phyloP scores from a whole-genome alignment of 306 rosid genomes.

The Biancaea sappan region DNA sequence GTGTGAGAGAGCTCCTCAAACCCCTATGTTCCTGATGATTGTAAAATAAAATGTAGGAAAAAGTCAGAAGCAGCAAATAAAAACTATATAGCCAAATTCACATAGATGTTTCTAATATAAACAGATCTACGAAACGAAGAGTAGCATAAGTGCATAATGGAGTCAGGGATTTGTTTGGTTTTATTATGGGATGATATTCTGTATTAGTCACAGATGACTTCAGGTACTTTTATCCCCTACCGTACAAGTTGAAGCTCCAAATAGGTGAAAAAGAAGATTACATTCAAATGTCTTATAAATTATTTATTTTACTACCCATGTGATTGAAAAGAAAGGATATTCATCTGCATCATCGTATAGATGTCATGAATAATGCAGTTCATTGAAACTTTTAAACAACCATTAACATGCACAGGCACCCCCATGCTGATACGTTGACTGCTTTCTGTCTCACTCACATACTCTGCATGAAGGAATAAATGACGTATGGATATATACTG shows the following conservation, averaged over 20 bases:
- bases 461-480: too few species aligned
- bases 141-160: too few species aligned
- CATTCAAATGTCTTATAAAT: conserved; percentile 9
- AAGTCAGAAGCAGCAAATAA: conserved; percentile 11
- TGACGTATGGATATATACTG: not conserved
- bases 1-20: conserved; percentile 85
- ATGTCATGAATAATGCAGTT: too few species aligned
- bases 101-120: conserved; percentile 4
- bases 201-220: not conserved
- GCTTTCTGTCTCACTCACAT: not conserved
- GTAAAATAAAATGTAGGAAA: conserved; percentile 4
- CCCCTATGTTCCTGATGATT: conserved; percentile 70
- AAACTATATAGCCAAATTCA: conserved; percentile 3
- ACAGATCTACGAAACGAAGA: conserved; percentile 17
- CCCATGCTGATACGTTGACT: not conserved
- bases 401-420: conserved; percentile 13
- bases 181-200: conserved; percentile 9
- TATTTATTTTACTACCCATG: conserved; percentile 8
- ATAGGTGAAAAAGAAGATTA: conserved; percentile 19
- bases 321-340: conserved; percentile 2
- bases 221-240: not conserved
- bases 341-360: conserved; percentile 20
- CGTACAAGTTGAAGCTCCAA: not conserved
- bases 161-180: not conserved
- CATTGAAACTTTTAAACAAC: too few species aligned